A percentile compares a stretch with the other conserved stretches of the same genome.
These are phyloP conservation scores for Phytophthora ohioensis DNA, from an alignment of 352 stramenopile genomes.

Conservation along the genomic window DNA sequence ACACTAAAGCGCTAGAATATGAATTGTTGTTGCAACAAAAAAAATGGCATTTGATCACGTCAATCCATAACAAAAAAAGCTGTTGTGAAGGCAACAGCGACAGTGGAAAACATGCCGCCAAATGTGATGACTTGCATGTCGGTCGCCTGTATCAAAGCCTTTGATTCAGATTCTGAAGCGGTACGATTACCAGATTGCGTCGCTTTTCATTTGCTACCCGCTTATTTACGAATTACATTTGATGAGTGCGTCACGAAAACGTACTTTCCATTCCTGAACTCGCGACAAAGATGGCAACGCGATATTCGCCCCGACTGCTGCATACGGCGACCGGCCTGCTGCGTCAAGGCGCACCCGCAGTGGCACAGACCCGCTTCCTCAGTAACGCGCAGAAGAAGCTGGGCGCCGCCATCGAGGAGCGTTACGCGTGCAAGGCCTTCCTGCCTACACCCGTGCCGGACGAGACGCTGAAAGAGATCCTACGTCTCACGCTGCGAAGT, in stretches of 20 bases:
- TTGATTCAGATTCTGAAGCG: background rate
- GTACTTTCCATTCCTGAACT: background rate
- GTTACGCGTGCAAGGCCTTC: slow-evolving; percentile 60
- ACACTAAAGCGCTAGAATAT: too few relatives aligned
- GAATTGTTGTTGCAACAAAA: too few relatives aligned
- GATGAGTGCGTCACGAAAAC: background rate
- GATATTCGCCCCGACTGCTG: slow-evolving; percentile 14
- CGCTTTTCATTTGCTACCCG: background rate
- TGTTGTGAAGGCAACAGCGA: too few relatives aligned
- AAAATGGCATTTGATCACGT: too few relatives aligned
- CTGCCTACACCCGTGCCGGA: slow-evolving; percentile 55
- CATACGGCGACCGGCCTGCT: slow-evolving; percentile 4
- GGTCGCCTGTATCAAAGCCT: too few relatives aligned
- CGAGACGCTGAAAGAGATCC: slow-evolving; percentile 64
- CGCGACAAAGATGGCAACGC: slow-evolving; percentile 8
- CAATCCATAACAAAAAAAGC: too few relatives aligned
- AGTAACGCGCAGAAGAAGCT: slow-evolving; percentile 26
- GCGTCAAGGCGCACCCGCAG: background rate
- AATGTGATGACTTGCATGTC: too few relatives aligned
- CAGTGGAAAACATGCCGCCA: too few relatives aligned
- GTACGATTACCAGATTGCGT: background rate
- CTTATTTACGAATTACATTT: background rate
- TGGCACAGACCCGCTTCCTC: slow-evolving; percentile 8
- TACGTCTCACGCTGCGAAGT: slow-evolving; percentile 72
- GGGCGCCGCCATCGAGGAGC: slow-evolving; percentile 37